Evolutionary conservation across 2,329 filamentous ascomycete species (phyloP), one percentile per base, ranked within the genome.

Genomic region (Aspergillus sp.): DNA sequence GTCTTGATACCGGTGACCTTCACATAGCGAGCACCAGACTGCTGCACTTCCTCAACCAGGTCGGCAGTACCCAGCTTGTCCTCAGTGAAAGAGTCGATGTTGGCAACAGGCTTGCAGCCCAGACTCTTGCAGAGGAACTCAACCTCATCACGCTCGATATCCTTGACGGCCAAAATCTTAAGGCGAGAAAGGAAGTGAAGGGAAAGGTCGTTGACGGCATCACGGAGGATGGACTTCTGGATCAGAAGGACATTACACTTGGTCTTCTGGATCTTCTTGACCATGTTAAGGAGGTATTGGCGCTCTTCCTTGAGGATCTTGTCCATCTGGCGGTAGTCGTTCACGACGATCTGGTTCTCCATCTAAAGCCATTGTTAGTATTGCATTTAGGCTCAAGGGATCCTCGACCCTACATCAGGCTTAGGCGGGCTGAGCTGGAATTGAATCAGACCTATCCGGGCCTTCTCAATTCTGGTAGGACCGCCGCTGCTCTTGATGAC

Each of bases 231-330:
- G 13, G 94, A 98, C 82, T 99, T 99, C 75, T 99, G 95, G 70
- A 99, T 98, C 68, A 99, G 84, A 48, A 98, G 88, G 47, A 99
- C 95, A 72, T 99, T 99, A 82, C 95, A 99, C 84, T 98, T 99
- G 68, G 95, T 93, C 85, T 98, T 99, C 83, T 98, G 97, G 80
- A 99, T 99, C 86, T 98, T 99, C 87, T 99, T 98, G 75, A 96
- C 93, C 87, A 99, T 91, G 83, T 98, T 98, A 61, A 99, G 86
- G 66, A 99, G 87, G 80, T 99, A 99, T 69, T 95, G 91, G 68
- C 95, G 91, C 83, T 99, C 95, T 81, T 99, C 95, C 82, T 99
- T 99, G 70, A 99, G 86, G 68, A 99, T 99, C 86, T 98, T 99
- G 84, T 99, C 95, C 95, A 99, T 99, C 78, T 99, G 95, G 74